A percentile compares a stretch with the other conserved stretches of the same genome.
Evolutionary conservation across 371 early-diverging fungal species (phyloP).

Genomic region (Syncephalastrum monosporum): DNA sequence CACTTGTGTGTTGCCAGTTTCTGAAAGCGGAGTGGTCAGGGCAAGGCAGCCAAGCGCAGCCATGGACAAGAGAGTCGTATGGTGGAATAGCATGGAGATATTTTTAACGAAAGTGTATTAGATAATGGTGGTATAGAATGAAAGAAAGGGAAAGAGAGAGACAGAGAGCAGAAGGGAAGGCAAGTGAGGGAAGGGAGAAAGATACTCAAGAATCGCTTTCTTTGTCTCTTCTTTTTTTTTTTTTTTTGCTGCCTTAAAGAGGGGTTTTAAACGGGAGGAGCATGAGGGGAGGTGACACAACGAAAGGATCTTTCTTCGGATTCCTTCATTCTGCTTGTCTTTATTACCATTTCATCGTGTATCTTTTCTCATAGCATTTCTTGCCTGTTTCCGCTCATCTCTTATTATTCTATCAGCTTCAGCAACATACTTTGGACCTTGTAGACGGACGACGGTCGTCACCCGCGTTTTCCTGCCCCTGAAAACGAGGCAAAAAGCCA

Average conservation of each 20-base stretch:
- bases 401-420: not conserved
- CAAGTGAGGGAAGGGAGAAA: not conserved
- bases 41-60: too few relatives aligned
- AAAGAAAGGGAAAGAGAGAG: not conserved
- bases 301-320: constrained; percentile 3
- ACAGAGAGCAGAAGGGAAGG: not conserved
- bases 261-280: constrained; percentile 3
- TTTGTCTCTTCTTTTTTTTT: too few relatives aligned
- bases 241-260: not conserved
- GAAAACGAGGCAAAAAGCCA: too few relatives aligned
- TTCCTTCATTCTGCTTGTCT: constrained; percentile 2
- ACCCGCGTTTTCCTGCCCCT: not conserved
- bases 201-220: not conserved
- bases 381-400: not conserved
- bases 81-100: too few relatives aligned
- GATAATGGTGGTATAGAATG: too few relatives aligned
- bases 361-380: not conserved
- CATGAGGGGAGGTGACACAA: constrained; percentile 2
- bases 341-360: not conserved
- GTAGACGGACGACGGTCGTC: constrained; percentile 1
- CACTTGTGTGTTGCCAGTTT: too few relatives aligned
- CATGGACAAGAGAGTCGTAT: too few relatives aligned
- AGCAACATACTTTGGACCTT: not conserved
- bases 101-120: too few relatives aligned
- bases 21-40: too few relatives aligned